Evolutionary conservation across 2,329 filamentous ascomycete species (phyloP).

Genomic region (Alternaria sp.): DNA sequence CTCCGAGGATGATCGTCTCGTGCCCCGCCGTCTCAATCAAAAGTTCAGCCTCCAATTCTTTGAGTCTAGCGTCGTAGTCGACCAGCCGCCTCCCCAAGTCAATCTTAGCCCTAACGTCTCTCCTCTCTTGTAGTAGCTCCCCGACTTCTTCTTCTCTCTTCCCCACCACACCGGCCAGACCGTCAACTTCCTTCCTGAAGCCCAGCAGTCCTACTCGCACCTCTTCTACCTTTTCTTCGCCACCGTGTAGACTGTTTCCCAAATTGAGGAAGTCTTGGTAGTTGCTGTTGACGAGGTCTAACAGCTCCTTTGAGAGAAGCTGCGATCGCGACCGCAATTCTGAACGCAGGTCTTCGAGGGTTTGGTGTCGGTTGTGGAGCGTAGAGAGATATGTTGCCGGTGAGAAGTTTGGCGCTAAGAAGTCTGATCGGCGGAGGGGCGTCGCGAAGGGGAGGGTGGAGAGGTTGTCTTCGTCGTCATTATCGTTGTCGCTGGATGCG

Average conservation of each 20-base stretch:
- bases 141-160: constrained; percentile 69
- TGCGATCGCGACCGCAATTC: constrained; percentile 84
- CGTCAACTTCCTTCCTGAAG: constrained; percentile 81
- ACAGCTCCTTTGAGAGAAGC: constrained; percentile 80
- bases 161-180: constrained; percentile 70
- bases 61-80: constrained; percentile 69
- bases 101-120: constrained; percentile 69
- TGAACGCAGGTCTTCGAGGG: constrained; percentile 86
- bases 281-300: constrained; percentile 94
- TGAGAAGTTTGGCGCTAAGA: constrained; percentile 77
- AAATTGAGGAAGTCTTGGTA: constrained; percentile 90
- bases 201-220: constrained; percentile 85
- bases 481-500: constrained; percentile 8
- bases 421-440: constrained; percentile 81
- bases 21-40: constrained; percentile 55
- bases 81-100: constrained; percentile 67
- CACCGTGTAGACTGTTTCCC: constrained; percentile 80
- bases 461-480: constrained; percentile 63
- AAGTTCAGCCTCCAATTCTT: constrained; percentile 68
- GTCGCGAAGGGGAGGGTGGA: constrained; percentile 83
- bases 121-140: constrained; percentile 70
- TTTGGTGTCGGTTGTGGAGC: constrained; percentile 87
- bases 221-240: constrained; percentile 90
- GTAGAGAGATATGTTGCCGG: constrained; percentile 83
- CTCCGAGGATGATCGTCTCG: constrained; percentile 14